phyloP scores from a whole-genome alignment of 169 alveolate genomes.

The Cryptosporidium viatorum region DNA sequence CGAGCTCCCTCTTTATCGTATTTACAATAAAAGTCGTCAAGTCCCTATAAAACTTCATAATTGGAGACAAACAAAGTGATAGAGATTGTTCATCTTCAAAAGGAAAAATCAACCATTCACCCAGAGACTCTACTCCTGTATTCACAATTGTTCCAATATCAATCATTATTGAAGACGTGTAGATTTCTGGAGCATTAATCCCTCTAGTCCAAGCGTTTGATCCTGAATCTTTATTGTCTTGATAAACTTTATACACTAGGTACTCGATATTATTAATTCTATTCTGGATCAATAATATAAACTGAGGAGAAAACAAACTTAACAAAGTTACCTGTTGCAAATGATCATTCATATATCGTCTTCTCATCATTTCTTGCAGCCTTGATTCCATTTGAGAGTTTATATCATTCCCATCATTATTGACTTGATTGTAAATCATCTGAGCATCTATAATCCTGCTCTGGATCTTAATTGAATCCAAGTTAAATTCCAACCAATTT shows the following conservation, averaged over 20 bases:
- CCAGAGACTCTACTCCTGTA: constrained; percentile 58
- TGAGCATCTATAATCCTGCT: constrained; percentile 17
- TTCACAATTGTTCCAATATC: constrained; percentile 53
- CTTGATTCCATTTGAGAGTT: not conserved
- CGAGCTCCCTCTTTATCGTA: constrained; percentile 21
- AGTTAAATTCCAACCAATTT: constrained; percentile 59
- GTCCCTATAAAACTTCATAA: constrained; percentile 52
- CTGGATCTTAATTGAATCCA: constrained; percentile 31
- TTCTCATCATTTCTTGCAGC: constrained; percentile 54
- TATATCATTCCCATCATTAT: not conserved
- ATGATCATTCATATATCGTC: constrained; percentile 38
- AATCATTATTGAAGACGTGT: constrained; percentile 48
- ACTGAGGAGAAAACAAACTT: constrained; percentile 33
- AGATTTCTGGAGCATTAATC: constrained; percentile 48
- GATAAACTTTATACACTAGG: constrained; percentile 33
- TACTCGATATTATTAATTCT: constrained; percentile 44
- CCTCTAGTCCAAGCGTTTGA: constrained; percentile 25
- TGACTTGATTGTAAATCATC: constrained; percentile 36
- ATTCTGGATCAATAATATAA: constrained; percentile 37
- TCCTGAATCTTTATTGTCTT: not conserved
- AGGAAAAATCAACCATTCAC: constrained; percentile 66
- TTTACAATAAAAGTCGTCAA: constrained; percentile 26
- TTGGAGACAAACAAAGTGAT: constrained; percentile 40
- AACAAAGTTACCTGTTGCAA: constrained; percentile 4
- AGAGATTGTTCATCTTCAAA: constrained; percentile 39